Percentiles rank a stretch among this genome's conserved stretches.
Evolutionary conservation across 176 grass and related monocot genomes (phyloP).

Genomic region (Triticum dicoccoides): DNA sequence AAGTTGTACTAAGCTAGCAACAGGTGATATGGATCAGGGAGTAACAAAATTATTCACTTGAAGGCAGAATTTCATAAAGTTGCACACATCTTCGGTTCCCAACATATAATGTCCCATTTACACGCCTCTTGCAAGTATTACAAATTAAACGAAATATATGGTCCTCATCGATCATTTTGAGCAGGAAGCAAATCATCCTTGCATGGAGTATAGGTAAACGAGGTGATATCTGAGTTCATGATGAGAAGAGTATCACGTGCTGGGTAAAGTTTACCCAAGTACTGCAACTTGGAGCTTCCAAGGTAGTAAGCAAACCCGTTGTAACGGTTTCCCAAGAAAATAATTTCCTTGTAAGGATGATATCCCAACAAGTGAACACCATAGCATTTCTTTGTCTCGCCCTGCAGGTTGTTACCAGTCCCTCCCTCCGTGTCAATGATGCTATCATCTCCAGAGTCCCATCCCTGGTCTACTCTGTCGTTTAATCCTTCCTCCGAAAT

Average conservation of each 20-base stretch:
- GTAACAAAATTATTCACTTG: not conserved
- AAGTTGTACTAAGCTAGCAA: no score
- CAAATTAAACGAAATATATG: not conserved
- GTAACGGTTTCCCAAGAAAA: not conserved
- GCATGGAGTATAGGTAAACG: not conserved
- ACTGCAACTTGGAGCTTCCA: not conserved
- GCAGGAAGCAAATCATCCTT: not conserved
- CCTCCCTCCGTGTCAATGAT: not conserved
- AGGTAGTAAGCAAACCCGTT: not conserved
- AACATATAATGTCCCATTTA: not conserved
- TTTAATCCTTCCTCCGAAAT: not conserved
- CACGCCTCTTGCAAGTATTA: not conserved
- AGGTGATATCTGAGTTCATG: no score
- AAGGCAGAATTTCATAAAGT: no score
- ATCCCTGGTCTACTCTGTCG: not conserved
- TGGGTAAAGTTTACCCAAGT: not conserved
- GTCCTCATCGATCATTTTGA: not conserved
- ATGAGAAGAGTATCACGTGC: not conserved
- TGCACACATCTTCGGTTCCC: not conserved
- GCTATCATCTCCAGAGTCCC: not conserved
- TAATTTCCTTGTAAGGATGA: not conserved
- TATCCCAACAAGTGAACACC: not conserved
- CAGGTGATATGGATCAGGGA: no score
- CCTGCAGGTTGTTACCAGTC: not conserved
- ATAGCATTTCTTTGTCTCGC: not conserved